Conservation (phyloP, 2,329 filamentous ascomycete genomes). For the Ophiosphaerella narmari region DNA sequence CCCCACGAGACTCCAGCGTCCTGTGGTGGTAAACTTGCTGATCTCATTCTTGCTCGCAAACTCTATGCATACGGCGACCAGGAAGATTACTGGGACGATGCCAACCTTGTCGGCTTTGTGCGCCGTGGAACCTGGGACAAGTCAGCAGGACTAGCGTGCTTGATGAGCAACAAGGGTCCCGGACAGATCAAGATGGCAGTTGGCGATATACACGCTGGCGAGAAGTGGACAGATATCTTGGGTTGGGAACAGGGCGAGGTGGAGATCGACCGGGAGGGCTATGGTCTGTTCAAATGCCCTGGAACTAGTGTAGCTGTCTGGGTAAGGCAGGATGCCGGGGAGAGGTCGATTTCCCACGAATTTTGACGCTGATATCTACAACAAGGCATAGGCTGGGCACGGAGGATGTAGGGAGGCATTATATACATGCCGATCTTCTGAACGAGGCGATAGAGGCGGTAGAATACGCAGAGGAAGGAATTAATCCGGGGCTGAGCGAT, state of each 20-base stretch:
- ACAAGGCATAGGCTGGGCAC: conserved; percentile 18
- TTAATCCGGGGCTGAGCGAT: conserved; percentile 8
- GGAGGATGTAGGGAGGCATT: neutral
- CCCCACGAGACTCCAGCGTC: conserved; percentile 58
- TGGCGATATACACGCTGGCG: conserved; percentile 61
- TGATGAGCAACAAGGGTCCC: conserved; percentile 55
- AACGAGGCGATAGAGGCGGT: neutral
- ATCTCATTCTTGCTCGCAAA: conserved; percentile 65
- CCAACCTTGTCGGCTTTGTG: conserved; percentile 66
- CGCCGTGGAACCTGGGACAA: conserved; percentile 57
- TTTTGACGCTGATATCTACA: conserved; percentile 44
- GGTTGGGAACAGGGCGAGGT: conserved; percentile 61
- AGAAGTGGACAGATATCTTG: conserved; percentile 68
- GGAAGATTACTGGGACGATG: conserved; percentile 65
- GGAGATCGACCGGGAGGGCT: conserved; percentile 63
- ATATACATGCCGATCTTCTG: neutral
- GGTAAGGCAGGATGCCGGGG: conserved; percentile 61
- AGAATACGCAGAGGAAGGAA: neutral
- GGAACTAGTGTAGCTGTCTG: conserved; percentile 63
- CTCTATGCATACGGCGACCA: conserved; percentile 70
- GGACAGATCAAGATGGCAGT: conserved; percentile 65
- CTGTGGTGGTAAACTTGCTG: conserved; percentile 60
- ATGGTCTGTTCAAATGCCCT: conserved; percentile 58
- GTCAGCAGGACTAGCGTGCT: conserved; percentile 54
- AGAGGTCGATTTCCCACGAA: conserved; percentile 41